Evolutionary conservation across 345 rosid species (phyloP).

Genomic region (Barbarea vulgaris): DNA sequence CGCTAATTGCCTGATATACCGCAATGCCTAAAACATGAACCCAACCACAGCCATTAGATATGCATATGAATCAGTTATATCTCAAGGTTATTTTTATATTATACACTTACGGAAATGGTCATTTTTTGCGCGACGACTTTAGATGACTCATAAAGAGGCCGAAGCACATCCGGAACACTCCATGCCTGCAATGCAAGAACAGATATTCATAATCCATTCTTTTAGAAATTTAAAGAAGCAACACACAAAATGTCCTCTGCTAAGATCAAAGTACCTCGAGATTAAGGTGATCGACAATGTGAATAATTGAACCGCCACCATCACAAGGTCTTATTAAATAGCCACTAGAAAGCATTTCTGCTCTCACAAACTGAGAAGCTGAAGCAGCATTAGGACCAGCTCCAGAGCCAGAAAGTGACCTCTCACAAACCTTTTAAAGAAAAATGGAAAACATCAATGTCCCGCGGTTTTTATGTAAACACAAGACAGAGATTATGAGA

Average conservation of each 20-base stretch:
- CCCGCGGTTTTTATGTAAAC: not conserved
- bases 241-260: not conserved
- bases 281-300: constrained; percentile 94
- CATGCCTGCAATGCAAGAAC: constrained; percentile 63
- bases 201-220: not conserved
- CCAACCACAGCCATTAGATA: constrained; percentile 30
- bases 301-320: constrained; percentile 98
- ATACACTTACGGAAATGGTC: constrained; percentile 82
- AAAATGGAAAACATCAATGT: not conserved
- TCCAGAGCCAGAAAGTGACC: constrained; percentile 97
- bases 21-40: constrained; percentile 61
- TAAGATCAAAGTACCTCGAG: constrained; percentile 62
- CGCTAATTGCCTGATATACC: constrained; percentile 84
- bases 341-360: constrained; percentile 96
- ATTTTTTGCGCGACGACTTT: constrained; percentile 90
- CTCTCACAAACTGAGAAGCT: constrained; percentile 92
- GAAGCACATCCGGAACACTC: constrained; percentile 98
- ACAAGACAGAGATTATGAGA: not conserved
- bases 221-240: not conserved
- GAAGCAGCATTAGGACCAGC: constrained; percentile 81
- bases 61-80: not conserved
- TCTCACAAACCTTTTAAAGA: constrained; percentile 78
- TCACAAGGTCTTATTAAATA: constrained; percentile 95
- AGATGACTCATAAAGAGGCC: constrained; percentile 94
- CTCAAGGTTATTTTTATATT: not conserved